Conservation (phyloP, 495 filamentous ascomycete species). For the Hyaloscypha bicolor region DNA sequence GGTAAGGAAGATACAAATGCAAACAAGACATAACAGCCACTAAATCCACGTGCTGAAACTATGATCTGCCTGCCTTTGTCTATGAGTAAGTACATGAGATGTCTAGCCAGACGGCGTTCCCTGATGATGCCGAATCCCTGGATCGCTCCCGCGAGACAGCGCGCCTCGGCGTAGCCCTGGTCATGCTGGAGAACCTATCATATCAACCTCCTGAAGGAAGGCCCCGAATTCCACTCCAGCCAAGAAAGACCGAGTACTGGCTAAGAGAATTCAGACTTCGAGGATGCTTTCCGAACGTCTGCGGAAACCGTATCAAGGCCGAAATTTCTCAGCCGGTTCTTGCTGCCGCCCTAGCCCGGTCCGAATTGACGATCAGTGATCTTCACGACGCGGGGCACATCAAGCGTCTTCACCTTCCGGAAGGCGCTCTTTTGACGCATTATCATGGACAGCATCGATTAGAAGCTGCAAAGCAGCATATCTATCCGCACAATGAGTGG, state of each 20-base stretch:
- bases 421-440: conserved; percentile 23
- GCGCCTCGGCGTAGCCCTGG: conserved; percentile 21
- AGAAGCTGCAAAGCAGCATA: conserved; percentile 23
- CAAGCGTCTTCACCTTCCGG: conserved; percentile 22
- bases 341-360: conserved; percentile 16
- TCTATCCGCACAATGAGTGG: conserved; percentile 24
- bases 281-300: conserved; percentile 24
- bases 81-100: conserved; percentile 24
- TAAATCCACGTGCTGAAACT: conserved; percentile 26
- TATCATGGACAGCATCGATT: conserved; percentile 25
- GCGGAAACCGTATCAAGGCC: conserved; percentile 22
- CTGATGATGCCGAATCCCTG: conserved; percentile 23
- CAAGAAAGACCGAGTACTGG: conserved; percentile 27
- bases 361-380: conserved; percentile 22
- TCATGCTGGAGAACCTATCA: conserved; percentile 25
- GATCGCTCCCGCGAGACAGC: conserved; percentile 20
- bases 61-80: conserved; percentile 22
- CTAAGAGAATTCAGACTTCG: conserved; percentile 28
- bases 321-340: conserved; percentile 27
- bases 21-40: conserved; percentile 25
- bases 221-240: conserved; percentile 25
- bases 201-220: conserved; percentile 22
- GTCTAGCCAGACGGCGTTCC: conserved; percentile 20
- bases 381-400: conserved; percentile 16
- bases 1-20: conserved; percentile 24